A percentile compares a stretch with the other conserved stretches of the same genome.
Evolutionary conservation across 345 rosid species (phyloP).

Genomic region (Eucalyptus regnans): DNA sequence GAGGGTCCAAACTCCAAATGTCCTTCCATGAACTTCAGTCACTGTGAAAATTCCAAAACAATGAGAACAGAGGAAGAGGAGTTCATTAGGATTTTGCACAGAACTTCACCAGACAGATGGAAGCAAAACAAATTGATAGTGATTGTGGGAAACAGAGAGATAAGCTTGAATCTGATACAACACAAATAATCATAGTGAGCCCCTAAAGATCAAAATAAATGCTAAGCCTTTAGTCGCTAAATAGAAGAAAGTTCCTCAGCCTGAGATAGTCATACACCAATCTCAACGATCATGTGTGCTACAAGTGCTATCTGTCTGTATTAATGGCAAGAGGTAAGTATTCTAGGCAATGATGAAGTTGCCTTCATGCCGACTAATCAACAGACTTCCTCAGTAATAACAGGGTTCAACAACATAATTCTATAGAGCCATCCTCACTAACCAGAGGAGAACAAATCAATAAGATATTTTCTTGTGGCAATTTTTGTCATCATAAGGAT

Average conservation of each 20-base stretch:
- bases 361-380: background rate
- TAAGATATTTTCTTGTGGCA: background rate
- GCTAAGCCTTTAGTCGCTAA: background rate
- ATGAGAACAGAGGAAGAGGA: background rate
- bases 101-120: background rate
- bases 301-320: background rate
- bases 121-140: background rate
- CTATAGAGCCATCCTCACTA: background rate
- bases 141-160: background rate
- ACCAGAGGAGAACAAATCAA: background rate
- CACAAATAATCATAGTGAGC: background rate
- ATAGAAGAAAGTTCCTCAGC: background rate
- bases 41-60: constrained; percentile 26
- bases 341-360: background rate
- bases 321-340: background rate
- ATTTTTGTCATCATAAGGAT: background rate
- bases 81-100: background rate
- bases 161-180: background rate
- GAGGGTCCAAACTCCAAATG: constrained; percentile 95
- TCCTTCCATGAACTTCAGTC: constrained; percentile 96
- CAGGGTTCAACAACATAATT: background rate
- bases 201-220: background rate
- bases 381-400: background rate
- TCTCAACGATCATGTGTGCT: background rate
- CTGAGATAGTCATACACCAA: background rate